Conservation (phyloP, 208 protist genomes). For the Leptomonas pyrrhocoris region DNA sequence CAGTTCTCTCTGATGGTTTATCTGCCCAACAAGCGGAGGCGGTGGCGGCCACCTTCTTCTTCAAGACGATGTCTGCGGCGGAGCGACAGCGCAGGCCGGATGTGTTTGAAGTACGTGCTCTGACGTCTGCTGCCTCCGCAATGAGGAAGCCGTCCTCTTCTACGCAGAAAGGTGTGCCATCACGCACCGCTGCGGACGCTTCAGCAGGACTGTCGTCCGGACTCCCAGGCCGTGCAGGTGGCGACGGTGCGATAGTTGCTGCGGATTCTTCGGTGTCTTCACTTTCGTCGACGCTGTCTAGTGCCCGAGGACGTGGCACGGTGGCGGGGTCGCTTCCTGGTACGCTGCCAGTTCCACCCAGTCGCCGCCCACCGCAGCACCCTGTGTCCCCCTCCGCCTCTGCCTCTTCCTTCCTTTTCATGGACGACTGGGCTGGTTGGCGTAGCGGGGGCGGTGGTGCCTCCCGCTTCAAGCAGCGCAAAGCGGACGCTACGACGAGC, state of each 20-base stretch:
- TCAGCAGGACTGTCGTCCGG: neutral
- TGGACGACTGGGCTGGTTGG: constrained; percentile 11
- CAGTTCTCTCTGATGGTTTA: neutral
- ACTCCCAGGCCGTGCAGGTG: neutral
- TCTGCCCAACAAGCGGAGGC: constrained; percentile 36
- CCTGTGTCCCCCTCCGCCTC: neutral
- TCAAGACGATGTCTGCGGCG: constrained; percentile 32
- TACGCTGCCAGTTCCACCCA: no score
- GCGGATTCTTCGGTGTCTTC: no score
- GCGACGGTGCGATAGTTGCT: neutral
- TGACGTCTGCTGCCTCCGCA: neutral
- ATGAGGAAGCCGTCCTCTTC: neutral
- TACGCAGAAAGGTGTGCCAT: neutral
- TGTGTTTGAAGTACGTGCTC: constrained; percentile 24
- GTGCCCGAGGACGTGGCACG: no score
- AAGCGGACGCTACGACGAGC: neutral
- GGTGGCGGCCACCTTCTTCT: constrained; percentile 52
- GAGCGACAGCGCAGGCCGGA: constrained; percentile 26
- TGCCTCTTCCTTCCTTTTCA: neutral
- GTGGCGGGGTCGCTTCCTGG: no score
- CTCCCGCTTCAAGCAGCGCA: neutral
- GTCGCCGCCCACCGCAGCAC: no score
- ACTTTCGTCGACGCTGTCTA: neutral
- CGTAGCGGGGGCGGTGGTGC: no score
- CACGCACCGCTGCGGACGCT: no score